Base-by-base conservation (phyloP, 805 yeast species). In the Zygoascus biomembranicola region DNA sequence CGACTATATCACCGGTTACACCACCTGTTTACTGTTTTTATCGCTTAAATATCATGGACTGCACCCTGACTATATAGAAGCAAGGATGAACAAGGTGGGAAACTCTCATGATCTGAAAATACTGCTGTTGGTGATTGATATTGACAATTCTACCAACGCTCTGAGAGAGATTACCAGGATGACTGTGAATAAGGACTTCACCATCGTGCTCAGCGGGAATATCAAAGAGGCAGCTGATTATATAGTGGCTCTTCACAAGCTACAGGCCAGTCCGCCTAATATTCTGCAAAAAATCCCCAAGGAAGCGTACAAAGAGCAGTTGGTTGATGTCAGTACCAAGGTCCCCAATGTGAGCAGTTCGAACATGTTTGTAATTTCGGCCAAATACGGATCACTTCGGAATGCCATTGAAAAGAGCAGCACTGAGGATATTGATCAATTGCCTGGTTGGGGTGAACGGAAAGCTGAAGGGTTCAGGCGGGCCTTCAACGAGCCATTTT, bases 31-130 rank as follows among this genome's bases (percentile, higher is more conserved):
- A 19, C 62, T 73, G 39, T 73, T 66, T 52, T 61, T 73, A 52
- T 64, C 65, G 35, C 54, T 69, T 50, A 54, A 66, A 42, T 69
- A 69, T 51, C 69, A 69, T 55, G 55, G 66, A 13, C 58, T 73
- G 31, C 73, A 68, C 46, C 76, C 76, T 2, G 76, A 72, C 54
- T 72, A 73, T 54, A 70, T 73, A 18, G 66, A 63, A 61, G 57
- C 59, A 18, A 66, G 77, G 14, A 66, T 73, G 23, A 57, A 58
- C 20, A 58, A 60, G 49, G 60, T 73, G 16, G 73, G 73, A 14
- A 56, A 58, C 28, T 66, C 59, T 43, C 58, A 52, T 43, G 61
- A 59, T 13, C 52, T 58, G 42, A 51, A 61, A 35, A 55, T 72
- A 6, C 57, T 73, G 35, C 63, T 73, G 11, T 66, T 72, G 13